phyloP scores from a whole-genome alignment of 306 rosid genomes.

The Rosa multiflora region DNA sequence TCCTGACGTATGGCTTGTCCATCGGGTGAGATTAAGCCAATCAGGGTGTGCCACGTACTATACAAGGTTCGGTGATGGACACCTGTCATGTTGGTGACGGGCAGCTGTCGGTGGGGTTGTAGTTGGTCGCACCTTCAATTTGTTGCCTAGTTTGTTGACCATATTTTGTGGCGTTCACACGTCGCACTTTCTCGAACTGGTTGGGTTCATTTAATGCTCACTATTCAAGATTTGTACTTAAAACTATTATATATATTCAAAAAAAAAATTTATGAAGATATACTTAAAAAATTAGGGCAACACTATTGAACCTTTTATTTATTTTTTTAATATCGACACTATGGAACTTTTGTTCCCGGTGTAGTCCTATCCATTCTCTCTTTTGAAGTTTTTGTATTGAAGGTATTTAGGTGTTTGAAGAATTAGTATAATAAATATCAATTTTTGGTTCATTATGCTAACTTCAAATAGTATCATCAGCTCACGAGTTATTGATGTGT shows the following conservation, averaged over 20 bases:
- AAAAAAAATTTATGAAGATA: background rate
- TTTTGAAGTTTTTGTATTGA: no score
- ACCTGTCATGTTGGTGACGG: slow-evolving; percentile 27
- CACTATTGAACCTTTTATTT: background rate
- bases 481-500: background rate
- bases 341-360: no score
- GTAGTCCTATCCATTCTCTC: no score
- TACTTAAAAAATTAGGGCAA: background rate
- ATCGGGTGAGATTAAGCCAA: background rate
- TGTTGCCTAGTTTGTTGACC: slow-evolving; percentile 40
- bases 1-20: slow-evolving; percentile 21
- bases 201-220: background rate
- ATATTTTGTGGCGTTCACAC: slow-evolving; percentile 35
- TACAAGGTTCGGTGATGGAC: background rate
- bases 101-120: slow-evolving; percentile 39
- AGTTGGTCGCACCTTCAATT: slow-evolving; percentile 8
- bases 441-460: background rate
- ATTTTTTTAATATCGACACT: no score
- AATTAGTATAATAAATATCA: background rate
- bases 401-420: no score
- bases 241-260: background rate
- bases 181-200: background rate
- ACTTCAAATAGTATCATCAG: background rate
- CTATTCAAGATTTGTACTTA: background rate
- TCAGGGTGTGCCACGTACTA: background rate